Percentiles rank a stretch among this genome's conserved stretches.
Conservation (phyloP, 495 filamentous ascomycete species). For the Patellaria atrata region DNA sequence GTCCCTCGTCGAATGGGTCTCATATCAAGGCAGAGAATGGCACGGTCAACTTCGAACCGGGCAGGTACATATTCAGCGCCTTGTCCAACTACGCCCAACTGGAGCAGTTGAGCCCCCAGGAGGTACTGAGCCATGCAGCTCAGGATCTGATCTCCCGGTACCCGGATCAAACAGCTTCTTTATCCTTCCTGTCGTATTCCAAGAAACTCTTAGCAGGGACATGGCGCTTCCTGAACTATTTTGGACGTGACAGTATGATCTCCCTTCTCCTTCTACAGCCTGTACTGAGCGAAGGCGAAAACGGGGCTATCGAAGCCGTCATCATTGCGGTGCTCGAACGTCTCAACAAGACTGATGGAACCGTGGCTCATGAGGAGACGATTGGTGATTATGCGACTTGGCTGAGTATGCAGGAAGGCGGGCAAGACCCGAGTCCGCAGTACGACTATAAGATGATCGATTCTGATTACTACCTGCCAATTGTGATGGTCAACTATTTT, state of each 20-base stretch:
- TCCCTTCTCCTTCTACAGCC: constrained; percentile 41
- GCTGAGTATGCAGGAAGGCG: constrained; percentile 38
- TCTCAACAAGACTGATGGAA: constrained; percentile 43
- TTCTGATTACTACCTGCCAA: constrained; percentile 45
- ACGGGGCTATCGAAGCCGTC: constrained; percentile 44
- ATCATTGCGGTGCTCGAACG: constrained; percentile 45
- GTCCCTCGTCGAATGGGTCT: constrained; percentile 17
- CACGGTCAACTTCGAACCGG: constrained; percentile 33
- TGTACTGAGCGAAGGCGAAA: constrained; percentile 41
- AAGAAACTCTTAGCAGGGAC: constrained; percentile 47
- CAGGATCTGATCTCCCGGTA: constrained; percentile 31
- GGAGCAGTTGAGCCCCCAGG: constrained; percentile 31
- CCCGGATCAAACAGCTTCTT: constrained; percentile 34
- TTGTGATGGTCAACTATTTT: constrained; percentile 46
- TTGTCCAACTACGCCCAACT: constrained; percentile 49
- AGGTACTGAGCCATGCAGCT: constrained; percentile 37
- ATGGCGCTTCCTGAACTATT: constrained; percentile 56
- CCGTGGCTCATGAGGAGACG: constrained; percentile 49
- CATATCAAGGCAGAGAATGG: constrained; percentile 24
- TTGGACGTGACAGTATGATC: constrained; percentile 51
- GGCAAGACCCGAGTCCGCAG: constrained; percentile 36
- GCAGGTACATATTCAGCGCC: constrained; percentile 43
- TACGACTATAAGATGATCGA: constrained; percentile 55
- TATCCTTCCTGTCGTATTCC: constrained; percentile 49
- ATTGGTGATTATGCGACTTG: constrained; percentile 53